Base-by-base conservation (phyloP, 2,329 filamentous ascomycete genomes). In the Corniculantispora saksenae region DNA sequence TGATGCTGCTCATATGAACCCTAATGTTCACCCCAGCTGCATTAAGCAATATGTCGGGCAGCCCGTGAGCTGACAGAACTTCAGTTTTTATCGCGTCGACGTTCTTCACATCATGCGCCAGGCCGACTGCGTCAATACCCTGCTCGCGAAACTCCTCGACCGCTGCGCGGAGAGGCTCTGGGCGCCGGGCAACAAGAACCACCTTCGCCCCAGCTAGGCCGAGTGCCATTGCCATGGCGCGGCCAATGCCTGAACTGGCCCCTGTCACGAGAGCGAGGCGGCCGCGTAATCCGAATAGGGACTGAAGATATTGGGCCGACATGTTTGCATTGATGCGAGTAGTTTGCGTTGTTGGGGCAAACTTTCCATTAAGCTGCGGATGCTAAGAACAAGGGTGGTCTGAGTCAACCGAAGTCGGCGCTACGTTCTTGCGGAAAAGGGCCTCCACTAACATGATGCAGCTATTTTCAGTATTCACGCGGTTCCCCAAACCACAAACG, bases 201-300 rank as follows among this genome's bases (percentile, higher is more conserved):
- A 77, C 65, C 0, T 69, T 70, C 21, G 74, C 74, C 0, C 75
- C 75, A 1, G 74, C 70, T 17, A 72, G 71, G 0, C 75, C 73
- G 0, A 76, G 62, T 0, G 74, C 73, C 8, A 70, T 65, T 0
- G 74, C 73, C 66, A 77, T 77, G 23, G 71, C 71, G 1, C 72
- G 73, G 12, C 75, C 75, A 57, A 77, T 77, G 13, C 75, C 75
- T 3, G 73, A 73, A 65, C 74, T 76, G n/a, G 71, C 75, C 8
- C 75, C 75, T 0, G 75, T 76, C 1, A 77, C 67, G 8, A 77
- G 69, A 0, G 73, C 75, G 6, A 72, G 70, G 45, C 69, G 69
- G 19, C 74, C 74, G 0, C 67, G 62, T n/a, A 77, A 72, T 21
- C 71, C 68, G 62, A 77, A 76, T 35, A 77, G 66, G 9, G 68